Base-by-base conservation (phyloP, 2,329 filamentous ascomycete species). In the Alternaria rosae region DNA sequence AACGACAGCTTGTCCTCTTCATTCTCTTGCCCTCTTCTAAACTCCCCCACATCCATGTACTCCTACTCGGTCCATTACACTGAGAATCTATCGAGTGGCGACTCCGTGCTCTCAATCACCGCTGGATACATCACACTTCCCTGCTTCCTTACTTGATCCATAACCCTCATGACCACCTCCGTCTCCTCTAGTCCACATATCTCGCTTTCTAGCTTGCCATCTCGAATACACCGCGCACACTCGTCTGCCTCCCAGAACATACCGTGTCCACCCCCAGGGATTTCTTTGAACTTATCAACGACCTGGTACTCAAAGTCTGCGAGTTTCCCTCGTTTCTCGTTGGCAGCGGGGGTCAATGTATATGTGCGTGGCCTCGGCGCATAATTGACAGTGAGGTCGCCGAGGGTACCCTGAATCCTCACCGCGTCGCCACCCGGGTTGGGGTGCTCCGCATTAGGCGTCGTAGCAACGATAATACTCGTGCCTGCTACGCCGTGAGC, bases 171-270 rank as follows among this genome's bases (percentile, higher is more conserved):
- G 65, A 97, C 92, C 51, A 89, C 85, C 58, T 96, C 84, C 74
- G 91, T 94, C 85, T 97, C 93, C 48, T 89, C 88, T 79, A 95
- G 81, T 9, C 85, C 85, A 48, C 77, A 70, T 47, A 69, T 76
- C 59, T 86, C 85, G 75, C 92, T 93, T 83, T 97, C 90, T 72
- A 89, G 86, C 80, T 88, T 88, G n/a, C 92, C 92, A 76, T 95
- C 92, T 43, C 90, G 84, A 59, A 97, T 75, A 68, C 91, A 92
- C 45, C 89, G 84, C 25, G 90, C 92, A 67, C 88, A 90, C 82
- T 93, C 92, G 76, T 94, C 92, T 1, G 92, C 92, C 77, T 94
- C 91, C 90, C 90, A 94, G 81, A 92, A 95, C 92, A 96, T 95
- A 50, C 92, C 93, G 66, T 92, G 90, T 8, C 92, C 92, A 67